Percentiles rank a stretch among this genome's conserved stretches.
Evolutionary conservation across 148 eudicot genomes (phyloP).

Genomic region (Diospyros lotus): DNA sequence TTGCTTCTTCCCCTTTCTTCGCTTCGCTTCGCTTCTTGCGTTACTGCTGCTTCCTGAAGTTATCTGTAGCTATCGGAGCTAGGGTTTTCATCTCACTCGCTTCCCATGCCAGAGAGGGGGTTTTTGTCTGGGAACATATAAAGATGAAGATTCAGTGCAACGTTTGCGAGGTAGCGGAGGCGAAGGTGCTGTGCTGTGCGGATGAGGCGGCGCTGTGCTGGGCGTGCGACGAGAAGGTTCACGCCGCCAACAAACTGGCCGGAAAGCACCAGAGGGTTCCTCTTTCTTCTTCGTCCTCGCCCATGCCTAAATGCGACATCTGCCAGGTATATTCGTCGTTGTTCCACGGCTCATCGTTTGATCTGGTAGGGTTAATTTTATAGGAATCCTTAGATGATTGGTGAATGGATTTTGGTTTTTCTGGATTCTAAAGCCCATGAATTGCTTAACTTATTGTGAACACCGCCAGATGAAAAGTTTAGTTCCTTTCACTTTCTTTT

Average conservation of each 20-base stretch:
- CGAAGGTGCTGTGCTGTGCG: slow-evolving; percentile 79
- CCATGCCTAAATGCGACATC: slow-evolving; percentile 83
- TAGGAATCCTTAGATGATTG: not conserved
- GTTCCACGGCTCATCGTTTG: too few relatives aligned
- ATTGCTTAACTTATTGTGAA: not conserved
- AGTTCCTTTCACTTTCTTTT: too few relatives aligned
- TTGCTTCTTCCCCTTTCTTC: not conserved
- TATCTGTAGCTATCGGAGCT: not conserved
- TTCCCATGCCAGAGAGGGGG: not conserved
- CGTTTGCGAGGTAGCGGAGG: slow-evolving; percentile 88
- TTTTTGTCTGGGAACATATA: not conserved
- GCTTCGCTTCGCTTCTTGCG: not conserved
- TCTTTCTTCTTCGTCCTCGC: slow-evolving; percentile 48
- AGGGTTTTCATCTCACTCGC: not conserved
- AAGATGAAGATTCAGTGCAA: slow-evolving; percentile 93
- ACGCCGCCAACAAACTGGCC: slow-evolving; percentile 97
- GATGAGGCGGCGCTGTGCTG: slow-evolving; percentile 74
- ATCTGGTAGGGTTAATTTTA: too few relatives aligned
- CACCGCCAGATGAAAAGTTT: too few relatives aligned
- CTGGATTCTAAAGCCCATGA: not conserved
- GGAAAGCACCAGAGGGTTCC: slow-evolving; percentile 79
- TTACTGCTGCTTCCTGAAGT: not conserved
- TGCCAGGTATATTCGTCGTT: slow-evolving; percentile 56
- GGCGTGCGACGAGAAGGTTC: slow-evolving; percentile 73
- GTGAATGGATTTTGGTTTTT: not conserved